These are phyloP conservation scores for Diaporthe longicolla DNA, from an alignment of 2,329 filamentous ascomycete genomes.

Conservation along the genomic window DNA sequence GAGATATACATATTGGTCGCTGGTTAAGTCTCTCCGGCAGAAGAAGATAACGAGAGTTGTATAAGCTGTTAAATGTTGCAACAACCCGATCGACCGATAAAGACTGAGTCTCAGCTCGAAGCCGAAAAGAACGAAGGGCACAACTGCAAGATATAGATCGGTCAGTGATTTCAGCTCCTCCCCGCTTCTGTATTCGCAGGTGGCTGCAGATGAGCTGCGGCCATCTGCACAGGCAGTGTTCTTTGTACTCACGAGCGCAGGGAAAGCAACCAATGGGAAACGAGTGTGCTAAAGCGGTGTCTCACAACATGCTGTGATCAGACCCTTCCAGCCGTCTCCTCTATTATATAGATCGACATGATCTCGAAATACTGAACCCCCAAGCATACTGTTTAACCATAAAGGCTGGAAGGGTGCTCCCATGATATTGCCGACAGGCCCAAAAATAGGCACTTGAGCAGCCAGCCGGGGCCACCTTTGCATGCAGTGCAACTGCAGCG, in stretches of 20 bases:
- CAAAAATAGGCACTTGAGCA: conserved; percentile 31
- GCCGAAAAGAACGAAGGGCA: conserved; percentile 16
- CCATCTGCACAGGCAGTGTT: conserved; percentile 21
- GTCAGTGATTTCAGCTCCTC: neutral
- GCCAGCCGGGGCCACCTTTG: conserved; percentile 13
- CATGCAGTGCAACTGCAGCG: conserved; percentile 26
- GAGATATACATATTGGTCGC: conserved; percentile 15
- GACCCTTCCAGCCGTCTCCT: conserved; percentile 7
- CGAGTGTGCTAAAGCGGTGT: conserved; percentile 2
- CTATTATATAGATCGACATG: conserved; percentile 28
- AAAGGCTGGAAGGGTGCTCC: neutral
- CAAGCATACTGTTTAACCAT: conserved; percentile 5
- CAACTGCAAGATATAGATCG: conserved; percentile 17
- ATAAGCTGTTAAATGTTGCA: neutral
- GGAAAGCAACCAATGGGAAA: conserved; percentile 13
- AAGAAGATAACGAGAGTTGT: neutral
- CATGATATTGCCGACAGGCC: conserved; percentile 16
- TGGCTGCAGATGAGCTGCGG: conserved; percentile 15
- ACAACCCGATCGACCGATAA: conserved; percentile 19
- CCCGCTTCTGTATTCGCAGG: neutral
- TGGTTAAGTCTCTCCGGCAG: neutral
- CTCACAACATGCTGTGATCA: conserved; percentile 20
- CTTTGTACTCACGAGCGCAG: conserved; percentile 28
- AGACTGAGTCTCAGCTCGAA: conserved; percentile 2
- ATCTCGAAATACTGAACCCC: neutral